phyloP scores from a whole-genome alignment of 768 basidiomycete genomes.

The Cyathus striatus region DNA sequence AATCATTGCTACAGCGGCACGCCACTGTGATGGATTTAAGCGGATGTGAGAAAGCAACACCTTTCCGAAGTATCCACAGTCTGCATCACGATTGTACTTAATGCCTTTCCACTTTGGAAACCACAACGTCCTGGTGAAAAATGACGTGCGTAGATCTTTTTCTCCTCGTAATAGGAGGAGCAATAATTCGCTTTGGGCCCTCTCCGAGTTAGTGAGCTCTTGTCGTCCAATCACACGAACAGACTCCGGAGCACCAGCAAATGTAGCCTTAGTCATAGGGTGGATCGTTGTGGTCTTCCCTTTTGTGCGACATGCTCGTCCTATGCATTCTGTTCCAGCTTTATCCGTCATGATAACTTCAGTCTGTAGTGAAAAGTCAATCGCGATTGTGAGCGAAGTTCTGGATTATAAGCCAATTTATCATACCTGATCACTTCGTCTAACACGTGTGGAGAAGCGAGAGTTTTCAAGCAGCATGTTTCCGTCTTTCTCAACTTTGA shows the following conservation, averaged over 20 bases:
- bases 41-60: too few relatives aligned
- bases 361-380: too few relatives aligned
- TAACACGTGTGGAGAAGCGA: too few relatives aligned
- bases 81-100: background rate
- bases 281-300: background rate
- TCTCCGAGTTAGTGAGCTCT: background rate
- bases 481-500: background rate
- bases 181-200: background rate
- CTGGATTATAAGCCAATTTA: too few relatives aligned
- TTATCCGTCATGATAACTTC: background rate
- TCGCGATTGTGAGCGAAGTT: too few relatives aligned
- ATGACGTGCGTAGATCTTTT: background rate
- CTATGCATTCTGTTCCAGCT: background rate
- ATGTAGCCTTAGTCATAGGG: too few relatives aligned
- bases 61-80: too few relatives aligned
- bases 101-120: background rate
- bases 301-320: background rate
- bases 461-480: background rate
- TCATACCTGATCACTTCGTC: too few relatives aligned
- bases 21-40: too few relatives aligned
- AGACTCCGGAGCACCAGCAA: background rate
- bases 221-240: background rate
- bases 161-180: background rate
- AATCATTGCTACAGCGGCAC: too few relatives aligned
- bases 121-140: background rate